Conservation (phyloP, 257 asterid species). For the Knoxia roxburghii region DNA sequence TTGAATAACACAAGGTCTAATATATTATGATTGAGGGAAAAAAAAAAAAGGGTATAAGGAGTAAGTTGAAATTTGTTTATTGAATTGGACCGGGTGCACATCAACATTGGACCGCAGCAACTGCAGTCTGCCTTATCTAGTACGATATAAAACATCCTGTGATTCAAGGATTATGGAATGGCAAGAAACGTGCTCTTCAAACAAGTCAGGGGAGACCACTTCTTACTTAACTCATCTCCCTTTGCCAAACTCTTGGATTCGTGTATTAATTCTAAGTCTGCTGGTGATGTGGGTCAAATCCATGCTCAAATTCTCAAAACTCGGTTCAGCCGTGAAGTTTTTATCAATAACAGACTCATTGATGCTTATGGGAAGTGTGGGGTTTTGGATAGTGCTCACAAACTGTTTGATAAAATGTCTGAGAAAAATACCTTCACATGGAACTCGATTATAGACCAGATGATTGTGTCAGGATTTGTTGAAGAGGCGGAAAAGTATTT, state of each 20-base stretch:
- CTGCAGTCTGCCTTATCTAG: too few species aligned
- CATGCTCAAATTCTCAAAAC: constrained; percentile 7
- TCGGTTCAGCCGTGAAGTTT: constrained; percentile 8
- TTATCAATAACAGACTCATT: constrained; percentile 10
- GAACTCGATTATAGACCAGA: constrained; percentile 10
- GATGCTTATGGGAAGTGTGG: constrained; percentile 13
- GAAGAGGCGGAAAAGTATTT: constrained; percentile 4
- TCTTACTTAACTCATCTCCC: constrained; percentile 5
- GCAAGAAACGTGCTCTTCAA: constrained; percentile 1
- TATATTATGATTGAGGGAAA: too few species aligned
- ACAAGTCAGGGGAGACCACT: constrained; percentile 8
- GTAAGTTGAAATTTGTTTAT: too few species aligned
- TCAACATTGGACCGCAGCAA: too few species aligned
- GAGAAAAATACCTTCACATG: constrained; percentile 13
- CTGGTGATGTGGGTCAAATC: not conserved
- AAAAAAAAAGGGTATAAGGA: too few species aligned
- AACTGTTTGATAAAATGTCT: constrained; percentile 9
- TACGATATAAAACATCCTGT: too few species aligned
- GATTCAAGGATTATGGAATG: constrained; percentile 16
- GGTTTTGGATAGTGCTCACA: not conserved
- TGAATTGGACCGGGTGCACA: too few species aligned
- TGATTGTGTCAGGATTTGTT: constrained; percentile 2
- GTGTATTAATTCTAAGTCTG: constrained; percentile 4
- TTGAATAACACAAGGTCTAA: too few species aligned
- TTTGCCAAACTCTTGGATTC: constrained; percentile 10